Base-by-base conservation (phyloP, 208 protist species). In the Crithidia sp. region DNA sequence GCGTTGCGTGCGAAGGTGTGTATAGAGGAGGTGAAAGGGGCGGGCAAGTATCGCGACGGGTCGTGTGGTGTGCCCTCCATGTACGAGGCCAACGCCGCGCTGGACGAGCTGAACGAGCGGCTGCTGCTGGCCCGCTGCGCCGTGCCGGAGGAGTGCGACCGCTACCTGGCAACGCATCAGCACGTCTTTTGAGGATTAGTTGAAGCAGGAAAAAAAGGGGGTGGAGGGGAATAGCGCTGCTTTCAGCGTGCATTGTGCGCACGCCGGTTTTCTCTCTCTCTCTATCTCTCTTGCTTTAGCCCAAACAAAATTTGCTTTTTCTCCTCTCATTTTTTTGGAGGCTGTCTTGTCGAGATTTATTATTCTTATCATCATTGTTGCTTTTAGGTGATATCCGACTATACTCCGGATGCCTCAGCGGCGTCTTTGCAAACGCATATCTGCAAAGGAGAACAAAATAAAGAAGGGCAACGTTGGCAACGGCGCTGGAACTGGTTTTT, bases 51-150 rank as follows among this genome's bases (percentile, higher is more conserved):
- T 14, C 45, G n/a, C 0, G 67, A 41, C 9, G 61, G 28, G 47
- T 8, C 16, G 3, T 36, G 9, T 7, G 28, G 36, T 3, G n/a
- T 59, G 3, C 41, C 59, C n/a, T 67, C 63, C 45, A 73, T 81
- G 58, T 64, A 59, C 53, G 59, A 71, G 41, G 64, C 50, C 14
- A 75, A 77, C 52, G 58, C 69, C 36, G 67, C 70, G 12, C 36
- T 82, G 39, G 66, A 76, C 50, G 63, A 77, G 19, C 70, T 72
- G 59, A 71, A 82, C 50, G 87, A 92, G 53, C 44, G 65, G 36
- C 62, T 86, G 41, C 55, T 86, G 40, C 68, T 93, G 45, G 80
- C 85, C 6, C 81, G 86, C 57, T 79, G 81, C 49, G 55, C 75
- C 17, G 67, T 93, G 43, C 84, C 89, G 19, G 63, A 71, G 61